Percentiles rank a stretch among this genome's conserved stretches.
These are phyloP conservation scores for Salisapilia sapeloensis DNA, from an alignment of 352 stramenopile genomes.

Conservation along the genomic window DNA sequence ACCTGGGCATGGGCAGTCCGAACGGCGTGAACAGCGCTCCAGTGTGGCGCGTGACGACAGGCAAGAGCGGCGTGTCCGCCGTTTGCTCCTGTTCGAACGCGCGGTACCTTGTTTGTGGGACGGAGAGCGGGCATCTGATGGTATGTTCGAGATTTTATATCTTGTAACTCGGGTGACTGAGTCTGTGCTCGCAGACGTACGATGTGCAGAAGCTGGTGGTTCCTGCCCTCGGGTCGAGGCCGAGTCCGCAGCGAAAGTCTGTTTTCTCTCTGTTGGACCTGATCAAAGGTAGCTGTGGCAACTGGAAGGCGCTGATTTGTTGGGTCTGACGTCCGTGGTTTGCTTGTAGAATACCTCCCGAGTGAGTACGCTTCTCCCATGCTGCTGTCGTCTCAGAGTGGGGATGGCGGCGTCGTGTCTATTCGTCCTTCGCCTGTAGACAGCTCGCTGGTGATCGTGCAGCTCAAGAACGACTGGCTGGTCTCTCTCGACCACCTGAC, in stretches of 20 bases:
- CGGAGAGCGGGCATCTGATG: conserved; percentile 29
- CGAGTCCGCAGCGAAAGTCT: conserved; percentile 26
- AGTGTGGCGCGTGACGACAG: conserved; percentile 32
- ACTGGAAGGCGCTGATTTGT: neutral
- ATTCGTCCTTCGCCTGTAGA: conserved; percentile 16
- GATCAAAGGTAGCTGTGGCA: conserved; percentile 21
- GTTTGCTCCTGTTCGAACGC: conserved; percentile 25
- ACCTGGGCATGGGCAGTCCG: conserved; percentile 23
- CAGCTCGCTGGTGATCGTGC: conserved; percentile 25
- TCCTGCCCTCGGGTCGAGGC: conserved; percentile 43
- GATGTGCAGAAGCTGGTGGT: conserved; percentile 43
- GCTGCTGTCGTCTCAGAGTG: conserved; percentile 9
- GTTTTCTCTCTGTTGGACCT: conserved; percentile 20
- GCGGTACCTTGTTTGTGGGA: conserved; percentile 36
- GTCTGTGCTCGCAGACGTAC: conserved; percentile 17
- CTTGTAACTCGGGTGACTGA: neutral
- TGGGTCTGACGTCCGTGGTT: neutral
- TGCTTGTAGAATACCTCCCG: conserved; percentile 5
- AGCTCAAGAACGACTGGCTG: conserved; percentile 60
- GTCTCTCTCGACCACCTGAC: conserved; percentile 26
- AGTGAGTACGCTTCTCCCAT: conserved; percentile 3
- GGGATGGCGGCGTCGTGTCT: conserved; percentile 15
- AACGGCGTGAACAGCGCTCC: conserved; percentile 26
- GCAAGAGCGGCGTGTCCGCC: conserved; percentile 24
- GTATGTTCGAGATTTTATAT: conserved; percentile 9